Evolutionary conservation across 2,329 filamentous ascomycete species (phyloP).

Genomic region (Pseudogymnoascus sp.): DNA sequence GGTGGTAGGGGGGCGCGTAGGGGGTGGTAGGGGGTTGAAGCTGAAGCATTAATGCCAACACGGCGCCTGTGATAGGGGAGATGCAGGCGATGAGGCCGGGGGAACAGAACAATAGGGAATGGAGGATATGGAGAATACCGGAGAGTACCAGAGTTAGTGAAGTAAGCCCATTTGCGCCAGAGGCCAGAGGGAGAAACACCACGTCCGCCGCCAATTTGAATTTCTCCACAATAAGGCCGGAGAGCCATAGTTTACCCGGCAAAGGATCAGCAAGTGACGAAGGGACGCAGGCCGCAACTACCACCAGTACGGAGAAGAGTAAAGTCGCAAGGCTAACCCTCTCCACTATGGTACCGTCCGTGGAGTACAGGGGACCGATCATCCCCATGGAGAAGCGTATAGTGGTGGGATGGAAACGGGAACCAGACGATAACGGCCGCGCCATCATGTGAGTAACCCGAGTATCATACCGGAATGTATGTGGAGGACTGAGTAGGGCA

Average conservation of each 20-base stretch:
- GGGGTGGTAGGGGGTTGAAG: not conserved
- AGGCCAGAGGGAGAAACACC: constrained; percentile 6
- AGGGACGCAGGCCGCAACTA: not conserved
- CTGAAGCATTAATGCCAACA: not conserved
- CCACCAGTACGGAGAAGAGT: not conserved
- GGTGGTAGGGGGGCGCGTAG: not conserved
- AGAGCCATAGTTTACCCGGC: not conserved
- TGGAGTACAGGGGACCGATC: not conserved
- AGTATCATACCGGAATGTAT: not conserved
- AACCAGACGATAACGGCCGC: not conserved
- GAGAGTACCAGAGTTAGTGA: not conserved
- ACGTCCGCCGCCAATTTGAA: constrained; percentile 1
- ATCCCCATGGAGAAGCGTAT: not conserved
- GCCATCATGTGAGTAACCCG: not conserved
- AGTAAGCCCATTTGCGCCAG: not conserved
- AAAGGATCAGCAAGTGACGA: not conserved
- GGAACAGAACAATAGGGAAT: not conserved
- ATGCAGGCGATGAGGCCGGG: not conserved
- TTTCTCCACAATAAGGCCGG: constrained; percentile 8
- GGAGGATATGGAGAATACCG: not conserved
- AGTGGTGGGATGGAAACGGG: not conserved
- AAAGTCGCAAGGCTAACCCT: not conserved
- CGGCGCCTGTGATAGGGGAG: not conserved
- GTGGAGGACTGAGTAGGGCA: not conserved
- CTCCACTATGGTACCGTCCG: not conserved